Evolutionary conservation across 352 stramenopile species (phyloP), one percentile per base, ranked within the genome.

Genomic region (Hyaloperonospora arabidopsidis): DNA sequence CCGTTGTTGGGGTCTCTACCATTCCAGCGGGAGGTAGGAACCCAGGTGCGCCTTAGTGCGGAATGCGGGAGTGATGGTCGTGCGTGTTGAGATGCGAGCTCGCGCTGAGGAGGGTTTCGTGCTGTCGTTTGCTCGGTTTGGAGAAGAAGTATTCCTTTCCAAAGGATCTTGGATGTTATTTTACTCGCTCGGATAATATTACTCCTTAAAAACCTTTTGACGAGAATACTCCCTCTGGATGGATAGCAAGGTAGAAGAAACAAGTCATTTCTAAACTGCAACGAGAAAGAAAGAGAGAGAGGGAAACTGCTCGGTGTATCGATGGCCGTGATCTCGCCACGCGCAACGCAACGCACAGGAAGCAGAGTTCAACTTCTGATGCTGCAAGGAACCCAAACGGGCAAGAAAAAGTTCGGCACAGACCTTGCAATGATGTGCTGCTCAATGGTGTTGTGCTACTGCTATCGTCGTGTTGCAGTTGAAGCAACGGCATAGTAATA

Each of bases 51-150:
- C 19, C 43, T 17, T 14, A 38, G 46, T 39, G 52, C 36, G 25
- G 62, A 66, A 59, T 70, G 49, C 48, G 50, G 49, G 52, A 70
- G 49, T 70, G 62, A 67, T 60, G 58, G 58, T 64, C 47, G 34
- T 10, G 40, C 22, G 23, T 45, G 40, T 59, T 55, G 39, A 58
- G 41, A 17, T 48, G 19, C 40, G 19, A 6, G 28, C 36, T 28
- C n/a, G 8, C 44, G 11, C 38, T 39, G 17, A 17, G 38, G 15
- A 18, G 45, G 48, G 39, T 51, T 32, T 32, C 25, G 25, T 8
- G 8, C 25, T 32, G 25, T 32, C 25, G 25, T 49, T 34, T 52
- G 41, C 18, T 46, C 15, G 46, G 59, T 67, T 52, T 18, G 17
- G 36, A 41, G 36, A 32, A 18, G 36, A 14, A 41, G 36, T 41